These are phyloP conservation scores for Fagopyrum esculentum DNA, from an alignment of 148 eudicot genomes.

Conservation along the genomic window DNA sequence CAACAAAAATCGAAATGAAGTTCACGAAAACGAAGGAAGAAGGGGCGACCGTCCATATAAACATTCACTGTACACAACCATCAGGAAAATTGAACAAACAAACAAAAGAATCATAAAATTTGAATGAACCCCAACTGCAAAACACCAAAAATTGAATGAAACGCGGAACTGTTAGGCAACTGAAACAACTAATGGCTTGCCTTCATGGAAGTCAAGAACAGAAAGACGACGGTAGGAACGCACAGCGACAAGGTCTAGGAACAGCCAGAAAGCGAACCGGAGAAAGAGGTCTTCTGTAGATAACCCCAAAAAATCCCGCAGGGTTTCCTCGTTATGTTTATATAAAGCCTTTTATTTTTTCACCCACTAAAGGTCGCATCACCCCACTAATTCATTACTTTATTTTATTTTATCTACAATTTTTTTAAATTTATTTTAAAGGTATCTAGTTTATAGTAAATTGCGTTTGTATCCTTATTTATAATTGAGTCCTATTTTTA, in stretches of 20 bases:
- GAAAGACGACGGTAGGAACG: neutral
- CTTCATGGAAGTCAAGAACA: neutral
- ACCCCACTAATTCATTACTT: too few relatives aligned
- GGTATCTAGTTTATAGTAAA: too few relatives aligned
- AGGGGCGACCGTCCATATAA: neutral
- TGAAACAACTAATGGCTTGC: neutral
- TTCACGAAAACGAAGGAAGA: neutral
- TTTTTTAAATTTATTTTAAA: too few relatives aligned
- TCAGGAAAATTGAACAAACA: neutral
- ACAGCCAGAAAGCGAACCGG: neutral
- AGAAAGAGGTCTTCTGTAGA: neutral
- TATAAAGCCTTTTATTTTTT: too few relatives aligned
- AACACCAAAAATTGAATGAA: neutral
- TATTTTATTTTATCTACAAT: too few relatives aligned
- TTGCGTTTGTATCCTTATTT: too few relatives aligned
- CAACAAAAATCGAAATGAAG: neutral
- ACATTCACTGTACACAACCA: neutral
- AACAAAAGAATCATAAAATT: neutral
- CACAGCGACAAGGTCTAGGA: neutral
- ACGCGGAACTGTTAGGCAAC: too few relatives aligned
- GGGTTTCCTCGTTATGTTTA: too few relatives aligned
- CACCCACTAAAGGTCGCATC: too few relatives aligned
- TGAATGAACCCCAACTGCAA: neutral
- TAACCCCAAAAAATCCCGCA: neutral
- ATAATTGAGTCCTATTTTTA: too few relatives aligned